Evolutionary conservation across 345 rosid species (phyloP).

Genomic region (Citrus unshiu): DNA sequence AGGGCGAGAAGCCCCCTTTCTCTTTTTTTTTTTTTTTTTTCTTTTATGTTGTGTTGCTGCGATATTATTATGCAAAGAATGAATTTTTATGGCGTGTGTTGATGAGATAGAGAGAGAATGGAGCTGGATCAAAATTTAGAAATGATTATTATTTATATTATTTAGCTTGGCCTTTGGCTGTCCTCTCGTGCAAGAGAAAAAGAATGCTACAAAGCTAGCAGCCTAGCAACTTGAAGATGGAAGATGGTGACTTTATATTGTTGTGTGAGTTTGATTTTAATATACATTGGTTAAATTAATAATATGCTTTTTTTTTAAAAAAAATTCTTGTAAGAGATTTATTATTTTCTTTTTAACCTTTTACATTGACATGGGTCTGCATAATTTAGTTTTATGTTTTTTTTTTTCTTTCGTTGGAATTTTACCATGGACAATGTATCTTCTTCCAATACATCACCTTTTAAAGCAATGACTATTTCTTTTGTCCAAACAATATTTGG

Average conservation of each 20-base stretch:
- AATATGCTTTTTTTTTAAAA: neutral
- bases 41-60: conserved; percentile 1
- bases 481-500: neutral
- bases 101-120: conserved; percentile 15
- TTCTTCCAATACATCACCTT: too few species aligned
- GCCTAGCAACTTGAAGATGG: conserved; percentile 8
- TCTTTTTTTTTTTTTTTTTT: conserved; percentile 14
- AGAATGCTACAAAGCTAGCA: neutral
- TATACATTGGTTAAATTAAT: neutral
- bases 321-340: too few species aligned
- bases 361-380: neutral
- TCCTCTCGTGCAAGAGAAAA: conserved; percentile 31
- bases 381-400: too few species aligned
- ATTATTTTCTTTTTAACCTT: neutral
- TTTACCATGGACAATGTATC: too few species aligned
- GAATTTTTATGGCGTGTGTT: conserved; percentile 17
- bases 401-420: too few species aligned
- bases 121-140: conserved; percentile 15
- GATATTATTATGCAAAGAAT: conserved; percentile 11
- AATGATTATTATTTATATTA: neutral
- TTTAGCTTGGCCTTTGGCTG: conserved; percentile 13
- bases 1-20: conserved; percentile 58
- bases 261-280: conserved; percentile 2
- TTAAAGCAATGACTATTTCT: neutral
- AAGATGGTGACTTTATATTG: conserved; percentile 28